A percentile compares a stretch with the other conserved stretches of the same genome.
phyloP scores from a whole-genome alignment of 495 filamentous ascomycete genomes.

The Cenococcum geophilum region DNA sequence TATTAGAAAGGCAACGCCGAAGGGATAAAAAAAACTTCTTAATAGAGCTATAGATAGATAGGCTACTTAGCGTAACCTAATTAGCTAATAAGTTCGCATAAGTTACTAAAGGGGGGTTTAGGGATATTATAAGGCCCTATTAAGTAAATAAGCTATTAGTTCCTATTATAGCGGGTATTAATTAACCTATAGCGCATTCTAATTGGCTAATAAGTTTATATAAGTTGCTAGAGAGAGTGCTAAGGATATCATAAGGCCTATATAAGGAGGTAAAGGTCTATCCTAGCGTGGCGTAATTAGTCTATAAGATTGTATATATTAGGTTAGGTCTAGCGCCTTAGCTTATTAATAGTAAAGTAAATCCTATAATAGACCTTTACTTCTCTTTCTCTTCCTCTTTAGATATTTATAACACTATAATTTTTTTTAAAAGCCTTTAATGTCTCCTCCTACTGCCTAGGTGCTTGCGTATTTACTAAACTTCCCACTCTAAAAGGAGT shows the following conservation, averaged over 20 bases:
- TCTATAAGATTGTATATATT: not conserved
- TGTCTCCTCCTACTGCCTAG: not conserved
- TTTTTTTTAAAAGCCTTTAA: slow-evolving; percentile 3
- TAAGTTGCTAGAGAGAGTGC: too few relatives aligned
- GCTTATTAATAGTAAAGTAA: not conserved
- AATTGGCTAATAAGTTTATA: too few relatives aligned
- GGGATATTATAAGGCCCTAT: not conserved
- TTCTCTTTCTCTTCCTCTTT: not conserved
- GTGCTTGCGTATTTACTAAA: not conserved
- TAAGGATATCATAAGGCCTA: too few relatives aligned
- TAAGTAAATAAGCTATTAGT: not conserved
- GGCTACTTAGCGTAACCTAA: not conserved
- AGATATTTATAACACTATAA: not conserved
- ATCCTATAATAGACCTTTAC: not conserved
- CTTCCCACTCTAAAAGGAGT: too few relatives aligned
- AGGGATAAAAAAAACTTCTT: not conserved
- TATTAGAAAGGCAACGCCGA: not conserved
- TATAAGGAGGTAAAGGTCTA: too few relatives aligned
- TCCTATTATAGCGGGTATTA: not conserved
- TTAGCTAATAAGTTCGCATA: too few relatives aligned
- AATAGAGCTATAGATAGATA: not conserved
- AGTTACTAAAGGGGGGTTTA: not conserved
- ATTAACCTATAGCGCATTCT: not conserved
- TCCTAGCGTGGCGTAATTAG: not conserved
- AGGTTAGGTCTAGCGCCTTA: too few relatives aligned